These are phyloP conservation scores for Eragrostis curvula DNA, from an alignment of 176 grass and related monocot species.

Conservation along the genomic window DNA sequence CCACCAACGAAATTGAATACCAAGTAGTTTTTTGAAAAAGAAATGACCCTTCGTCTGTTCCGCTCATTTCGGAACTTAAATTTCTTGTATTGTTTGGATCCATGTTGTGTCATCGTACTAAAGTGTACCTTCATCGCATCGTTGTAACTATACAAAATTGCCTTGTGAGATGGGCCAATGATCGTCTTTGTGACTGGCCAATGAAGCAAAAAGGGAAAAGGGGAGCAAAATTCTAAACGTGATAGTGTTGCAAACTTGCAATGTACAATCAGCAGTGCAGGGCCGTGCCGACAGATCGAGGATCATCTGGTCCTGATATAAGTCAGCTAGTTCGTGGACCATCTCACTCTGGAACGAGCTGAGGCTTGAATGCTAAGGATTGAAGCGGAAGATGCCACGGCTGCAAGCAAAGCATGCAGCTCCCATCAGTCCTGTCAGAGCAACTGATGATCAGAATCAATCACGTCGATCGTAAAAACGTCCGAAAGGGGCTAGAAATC, in stretches of 20 bases:
- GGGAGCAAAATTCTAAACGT: constrained; percentile 31
- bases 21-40: no score
- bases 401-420: constrained; percentile 46
- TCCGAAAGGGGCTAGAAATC: neutral
- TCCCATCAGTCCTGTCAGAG: neutral
- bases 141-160: no score
- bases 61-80: neutral
- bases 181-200: neutral
- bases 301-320: neutral
- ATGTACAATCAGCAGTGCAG: neutral
- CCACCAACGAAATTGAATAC: no score
- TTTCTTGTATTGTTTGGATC: neutral
- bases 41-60: neutral
- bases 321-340: neutral
- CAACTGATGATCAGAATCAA: neutral
- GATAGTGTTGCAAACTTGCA: neutral
- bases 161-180: no score
- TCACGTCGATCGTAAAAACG: constrained; percentile 16
- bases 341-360: neutral
- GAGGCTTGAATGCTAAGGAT: neutral
- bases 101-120: neutral
- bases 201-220: neutral
- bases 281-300: neutral
- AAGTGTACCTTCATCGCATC: no score
- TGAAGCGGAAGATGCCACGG: constrained; percentile 47